Evolutionary conservation across 2,329 filamentous ascomycete genomes (phyloP).

Genomic region (Diaporthe australafricana): DNA sequence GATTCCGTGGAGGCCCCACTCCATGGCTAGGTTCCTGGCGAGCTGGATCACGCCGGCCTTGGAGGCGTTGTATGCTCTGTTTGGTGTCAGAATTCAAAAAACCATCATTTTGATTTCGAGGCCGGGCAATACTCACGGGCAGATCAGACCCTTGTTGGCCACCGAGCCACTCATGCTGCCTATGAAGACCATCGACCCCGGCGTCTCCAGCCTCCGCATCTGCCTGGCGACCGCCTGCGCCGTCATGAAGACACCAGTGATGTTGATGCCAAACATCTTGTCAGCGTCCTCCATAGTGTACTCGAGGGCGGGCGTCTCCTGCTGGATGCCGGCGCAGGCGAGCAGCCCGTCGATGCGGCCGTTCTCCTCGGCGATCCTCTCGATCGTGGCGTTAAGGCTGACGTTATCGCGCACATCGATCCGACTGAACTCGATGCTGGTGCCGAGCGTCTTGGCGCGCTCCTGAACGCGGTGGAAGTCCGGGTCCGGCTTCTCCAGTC

Average conservation of each 20-base stretch:
- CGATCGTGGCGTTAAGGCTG: constrained; percentile 74
- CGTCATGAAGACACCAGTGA: constrained; percentile 88
- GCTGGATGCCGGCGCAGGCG: constrained; percentile 77
- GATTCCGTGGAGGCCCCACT: constrained; percentile 80
- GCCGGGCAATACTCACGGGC: constrained; percentile 62
- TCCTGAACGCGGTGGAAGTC: constrained; percentile 74
- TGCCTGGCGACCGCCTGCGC: constrained; percentile 89
- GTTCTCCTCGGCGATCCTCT: constrained; percentile 75
- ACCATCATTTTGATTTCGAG: background rate
- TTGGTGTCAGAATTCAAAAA: background rate
- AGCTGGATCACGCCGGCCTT: constrained; percentile 82
- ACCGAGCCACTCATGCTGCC: constrained; percentile 78
- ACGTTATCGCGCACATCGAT: constrained; percentile 83
- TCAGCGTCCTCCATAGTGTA: constrained; percentile 81
- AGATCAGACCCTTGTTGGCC: constrained; percentile 71
- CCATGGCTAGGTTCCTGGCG: constrained; percentile 75
- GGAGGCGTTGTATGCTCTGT: constrained; percentile 78
- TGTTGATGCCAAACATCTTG: constrained; percentile 85
- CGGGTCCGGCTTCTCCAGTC: constrained; percentile 64
- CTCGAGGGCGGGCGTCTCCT: constrained; percentile 85
- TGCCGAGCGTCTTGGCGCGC: constrained; percentile 74
- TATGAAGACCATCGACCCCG: constrained; percentile 74
- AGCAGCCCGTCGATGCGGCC: constrained; percentile 84
- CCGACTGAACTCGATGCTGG: constrained; percentile 78
- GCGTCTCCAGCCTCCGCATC: constrained; percentile 68